Percentiles rank a stretch among this genome's conserved stretches.
Evolutionary conservation across 2,329 filamentous ascomycete species (phyloP).

Genomic region (Ascochyta pisi): DNA sequence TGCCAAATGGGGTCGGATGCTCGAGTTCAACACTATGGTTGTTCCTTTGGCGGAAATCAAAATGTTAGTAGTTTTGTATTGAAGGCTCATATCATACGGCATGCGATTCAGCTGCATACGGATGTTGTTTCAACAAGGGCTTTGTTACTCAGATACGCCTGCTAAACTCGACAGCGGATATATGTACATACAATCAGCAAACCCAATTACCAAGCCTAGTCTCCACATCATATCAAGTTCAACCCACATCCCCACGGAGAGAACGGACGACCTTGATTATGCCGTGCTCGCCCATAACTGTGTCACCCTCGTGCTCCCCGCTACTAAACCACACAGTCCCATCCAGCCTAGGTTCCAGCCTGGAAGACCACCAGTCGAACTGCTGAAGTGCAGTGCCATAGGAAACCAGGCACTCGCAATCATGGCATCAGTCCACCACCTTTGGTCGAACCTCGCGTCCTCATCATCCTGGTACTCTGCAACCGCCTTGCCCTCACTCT

Average conservation of each 20-base stretch:
- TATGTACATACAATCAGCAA: constrained; percentile 4
- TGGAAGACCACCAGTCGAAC: constrained; percentile 48
- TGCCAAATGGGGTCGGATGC: not conserved
- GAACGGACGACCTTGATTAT: not conserved
- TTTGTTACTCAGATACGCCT: not conserved
- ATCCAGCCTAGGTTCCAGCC: constrained; percentile 55
- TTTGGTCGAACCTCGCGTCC: constrained; percentile 46
- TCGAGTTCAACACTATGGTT: not conserved
- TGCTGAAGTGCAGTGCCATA: constrained; percentile 52
- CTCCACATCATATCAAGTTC: not conserved
- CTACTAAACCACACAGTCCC: constrained; percentile 52
- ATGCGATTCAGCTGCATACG: too few species aligned
- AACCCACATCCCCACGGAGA: not conserved
- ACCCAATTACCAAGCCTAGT: not conserved
- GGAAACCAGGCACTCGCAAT: constrained; percentile 54
- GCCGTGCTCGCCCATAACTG: constrained; percentile 36
- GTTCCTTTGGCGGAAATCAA: too few species aligned
- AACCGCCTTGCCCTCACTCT: constrained; percentile 36
- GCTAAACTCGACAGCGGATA: constrained; percentile 8
- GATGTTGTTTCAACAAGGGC: not conserved
- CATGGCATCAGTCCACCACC: constrained; percentile 54
- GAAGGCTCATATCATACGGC: not conserved
- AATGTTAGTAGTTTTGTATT: not conserved
- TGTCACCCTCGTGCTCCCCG: constrained; percentile 43
- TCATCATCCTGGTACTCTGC: constrained; percentile 46